Percentiles rank a stretch among this genome's conserved stretches.
These are phyloP conservation scores for Lactarius akahatsu DNA, from an alignment of 768 basidiomycete species.

Conservation along the genomic window DNA sequence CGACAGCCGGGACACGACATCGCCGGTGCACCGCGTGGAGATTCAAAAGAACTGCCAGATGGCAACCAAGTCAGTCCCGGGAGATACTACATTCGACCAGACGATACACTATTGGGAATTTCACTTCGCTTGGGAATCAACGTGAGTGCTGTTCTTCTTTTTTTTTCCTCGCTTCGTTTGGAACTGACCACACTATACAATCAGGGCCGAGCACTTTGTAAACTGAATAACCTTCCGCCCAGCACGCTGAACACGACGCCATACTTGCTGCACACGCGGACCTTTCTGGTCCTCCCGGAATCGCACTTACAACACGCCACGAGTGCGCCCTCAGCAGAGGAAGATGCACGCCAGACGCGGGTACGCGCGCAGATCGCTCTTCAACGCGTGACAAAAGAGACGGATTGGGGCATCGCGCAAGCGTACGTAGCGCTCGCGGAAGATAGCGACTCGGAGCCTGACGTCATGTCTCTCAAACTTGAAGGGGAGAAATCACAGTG, in stretches of 20 bases:
- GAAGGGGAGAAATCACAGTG: conserved; percentile 31
- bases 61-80: background rate
- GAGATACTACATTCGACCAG: conserved; percentile 27
- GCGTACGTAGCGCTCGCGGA: conserved; percentile 71
- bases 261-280: conserved; percentile 70
- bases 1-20: background rate
- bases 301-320: conserved; percentile 33
- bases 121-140: conserved; percentile 40
- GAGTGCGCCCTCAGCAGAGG: conserved; percentile 37
- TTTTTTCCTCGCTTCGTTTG: background rate
- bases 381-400: conserved; percentile 66
- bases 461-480: conserved; percentile 19
- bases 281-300: conserved; percentile 53
- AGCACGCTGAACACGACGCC: conserved; percentile 69
- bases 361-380: conserved; percentile 60
- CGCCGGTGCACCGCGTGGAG: background rate
- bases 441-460: conserved; percentile 31
- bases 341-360: conserved; percentile 45
- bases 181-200: background rate
- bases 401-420: conserved; percentile 62
- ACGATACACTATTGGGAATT: conserved; percentile 26
- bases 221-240: conserved; percentile 61
- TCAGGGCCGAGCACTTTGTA: conserved; percentile 61
- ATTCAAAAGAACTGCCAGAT: background rate
- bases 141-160: conserved; percentile 41